phyloP scores from a whole-genome alignment of 371 early-diverging fungal genomes.

The Capillidium rhysosporum region DNA sequence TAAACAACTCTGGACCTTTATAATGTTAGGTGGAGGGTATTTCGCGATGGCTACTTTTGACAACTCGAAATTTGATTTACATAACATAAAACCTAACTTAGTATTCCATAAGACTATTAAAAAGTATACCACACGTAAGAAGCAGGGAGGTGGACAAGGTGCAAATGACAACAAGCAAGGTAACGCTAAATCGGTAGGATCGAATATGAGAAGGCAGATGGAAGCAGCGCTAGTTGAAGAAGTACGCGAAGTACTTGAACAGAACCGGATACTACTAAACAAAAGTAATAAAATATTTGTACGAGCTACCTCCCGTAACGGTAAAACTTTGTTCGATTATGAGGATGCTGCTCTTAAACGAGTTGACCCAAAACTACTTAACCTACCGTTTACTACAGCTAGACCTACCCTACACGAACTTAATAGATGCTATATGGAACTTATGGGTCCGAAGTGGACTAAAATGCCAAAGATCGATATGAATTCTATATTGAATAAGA shows the following conservation, averaged over 20 bases:
- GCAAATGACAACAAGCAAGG: constrained; percentile 62
- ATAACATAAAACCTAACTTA: constrained; percentile 15
- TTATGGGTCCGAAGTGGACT: not conserved
- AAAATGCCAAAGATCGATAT: not conserved
- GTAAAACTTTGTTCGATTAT: constrained; percentile 34
- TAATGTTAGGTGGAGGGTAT: constrained; percentile 70
- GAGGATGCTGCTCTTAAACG: constrained; percentile 30
- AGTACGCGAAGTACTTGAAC: constrained; percentile 35
- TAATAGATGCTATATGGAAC: constrained; percentile 19
- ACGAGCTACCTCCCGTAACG: constrained; percentile 38
- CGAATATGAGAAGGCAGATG: constrained; percentile 71
- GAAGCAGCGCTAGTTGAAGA: constrained; percentile 61
- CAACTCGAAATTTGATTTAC: constrained; percentile 18
- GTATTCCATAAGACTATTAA: constrained; percentile 76
- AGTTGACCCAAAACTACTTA: constrained; percentile 30
- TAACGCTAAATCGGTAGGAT: constrained; percentile 79
- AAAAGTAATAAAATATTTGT: constrained; percentile 38
- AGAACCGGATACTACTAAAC: constrained; percentile 39
- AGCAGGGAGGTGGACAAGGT: constrained; percentile 86
- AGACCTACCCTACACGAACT: constrained; percentile 51
- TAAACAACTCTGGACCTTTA: constrained; percentile 35
- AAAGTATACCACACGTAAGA: constrained; percentile 83
- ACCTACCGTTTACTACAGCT: constrained; percentile 54
- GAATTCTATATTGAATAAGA: constrained; percentile 11
- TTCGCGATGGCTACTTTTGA: constrained; percentile 81